Conservation (phyloP, 2,329 filamentous ascomycete genomes). For the Helminthosporium solani region DNA sequence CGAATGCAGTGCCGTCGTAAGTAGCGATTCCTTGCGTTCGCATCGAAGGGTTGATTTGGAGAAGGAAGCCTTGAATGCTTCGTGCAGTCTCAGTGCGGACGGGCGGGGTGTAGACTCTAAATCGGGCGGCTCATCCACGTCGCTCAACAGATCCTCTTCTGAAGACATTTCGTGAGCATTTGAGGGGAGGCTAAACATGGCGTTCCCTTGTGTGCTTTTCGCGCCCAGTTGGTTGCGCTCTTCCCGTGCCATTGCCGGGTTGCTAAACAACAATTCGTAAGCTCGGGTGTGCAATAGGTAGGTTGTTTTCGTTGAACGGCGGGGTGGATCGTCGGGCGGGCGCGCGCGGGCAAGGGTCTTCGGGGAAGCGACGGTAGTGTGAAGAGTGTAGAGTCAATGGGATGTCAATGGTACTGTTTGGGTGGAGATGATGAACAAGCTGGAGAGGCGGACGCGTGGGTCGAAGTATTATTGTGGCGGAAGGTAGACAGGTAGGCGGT, state of each 20-base stretch:
- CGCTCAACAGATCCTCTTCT: conserved; percentile 68
- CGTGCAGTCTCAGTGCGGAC: conserved; percentile 37
- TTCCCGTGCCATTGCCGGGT: conserved; percentile 33
- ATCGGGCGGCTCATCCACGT: conserved; percentile 89
- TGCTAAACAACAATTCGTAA: background rate
- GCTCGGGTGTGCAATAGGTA: background rate
- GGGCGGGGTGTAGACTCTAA: conserved; percentile 53
- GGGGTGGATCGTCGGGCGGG: background rate
- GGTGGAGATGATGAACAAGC: background rate
- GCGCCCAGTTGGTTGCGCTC: conserved; percentile 31
- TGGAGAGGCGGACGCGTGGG: background rate
- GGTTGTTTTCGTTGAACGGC: background rate
- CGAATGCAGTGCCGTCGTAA: conserved; percentile 77
- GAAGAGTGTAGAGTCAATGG: background rate
- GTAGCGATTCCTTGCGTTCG: conserved; percentile 70
- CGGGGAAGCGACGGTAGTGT: too few relatives aligned
- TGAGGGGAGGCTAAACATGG: conserved; percentile 25
- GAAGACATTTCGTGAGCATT: conserved; percentile 25
- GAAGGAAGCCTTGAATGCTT: conserved; percentile 42
- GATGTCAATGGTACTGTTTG: background rate
- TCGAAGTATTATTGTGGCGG: conserved; percentile 14
- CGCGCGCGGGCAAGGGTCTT: background rate
- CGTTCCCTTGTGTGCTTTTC: conserved; percentile 34
- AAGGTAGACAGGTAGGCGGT: background rate
- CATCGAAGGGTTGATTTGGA: conserved; percentile 53